phyloP scores from a whole-genome alignment of 1,284 basidiomycete genomes.

The Cryptococcus hybrid region DNA sequence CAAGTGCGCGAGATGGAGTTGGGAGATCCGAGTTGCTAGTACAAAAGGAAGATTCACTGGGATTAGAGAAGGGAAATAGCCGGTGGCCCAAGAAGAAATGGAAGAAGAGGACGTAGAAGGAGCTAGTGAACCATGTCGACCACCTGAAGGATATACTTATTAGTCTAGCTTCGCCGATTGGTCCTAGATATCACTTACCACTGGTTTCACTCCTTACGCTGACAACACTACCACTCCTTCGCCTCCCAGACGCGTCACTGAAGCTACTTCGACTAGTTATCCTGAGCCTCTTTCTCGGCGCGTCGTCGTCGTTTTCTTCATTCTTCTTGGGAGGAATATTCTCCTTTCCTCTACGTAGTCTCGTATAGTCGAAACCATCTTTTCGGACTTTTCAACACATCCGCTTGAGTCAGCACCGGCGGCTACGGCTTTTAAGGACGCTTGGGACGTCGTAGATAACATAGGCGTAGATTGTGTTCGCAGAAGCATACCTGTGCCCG shows the following conservation, averaged over 20 bases:
- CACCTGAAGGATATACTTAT: slow-evolving; percentile 1
- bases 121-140: slow-evolving; percentile 24
- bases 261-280: slow-evolving; percentile 19
- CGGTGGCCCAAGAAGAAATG: neutral
- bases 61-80: too few species aligned
- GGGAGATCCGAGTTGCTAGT: too few species aligned
- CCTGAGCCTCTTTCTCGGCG: slow-evolving; percentile 31
- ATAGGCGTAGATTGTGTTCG: slow-evolving; percentile 26
- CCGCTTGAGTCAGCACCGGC: slow-evolving; percentile 6
- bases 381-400: slow-evolving; percentile 11
- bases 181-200: neutral
- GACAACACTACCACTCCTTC: slow-evolving; percentile 34
- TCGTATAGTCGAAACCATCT: slow-evolving; percentile 12
- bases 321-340: slow-evolving; percentile 44
- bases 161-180: neutral
- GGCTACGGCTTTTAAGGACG: slow-evolving; percentile 4
- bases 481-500: slow-evolving; percentile 17
- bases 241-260: slow-evolving; percentile 1
- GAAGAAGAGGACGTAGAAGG: slow-evolving; percentile 20
- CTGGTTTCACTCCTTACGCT: slow-evolving; percentile 40
- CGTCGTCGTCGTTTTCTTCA: slow-evolving; percentile 19
- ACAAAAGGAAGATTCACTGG: too few species aligned
- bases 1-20: too few species aligned
- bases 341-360: slow-evolving; percentile 43
- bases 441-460: slow-evolving; percentile 4